Conservation (phyloP, 306 rosid species). For the Mimosa pudica region DNA sequence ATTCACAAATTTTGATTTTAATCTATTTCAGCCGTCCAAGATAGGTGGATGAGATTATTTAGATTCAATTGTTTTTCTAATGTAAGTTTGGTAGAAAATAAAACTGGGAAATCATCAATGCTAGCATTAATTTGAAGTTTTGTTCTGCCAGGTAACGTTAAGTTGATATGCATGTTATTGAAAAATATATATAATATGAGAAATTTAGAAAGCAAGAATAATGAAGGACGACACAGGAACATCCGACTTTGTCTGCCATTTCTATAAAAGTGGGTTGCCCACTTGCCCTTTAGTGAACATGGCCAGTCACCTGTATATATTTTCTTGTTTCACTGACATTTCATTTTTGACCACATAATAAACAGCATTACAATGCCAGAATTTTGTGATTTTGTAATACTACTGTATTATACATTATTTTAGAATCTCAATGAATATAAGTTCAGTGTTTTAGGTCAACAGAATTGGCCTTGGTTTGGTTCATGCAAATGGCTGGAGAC, state of each 20-base stretch:
- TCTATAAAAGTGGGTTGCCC: not conserved
- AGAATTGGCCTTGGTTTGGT: not conserved
- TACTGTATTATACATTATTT: not conserved
- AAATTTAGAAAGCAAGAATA: not conserved
- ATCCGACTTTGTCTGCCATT: conserved; percentile 17
- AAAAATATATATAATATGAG: not conserved
- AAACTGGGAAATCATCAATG: not conserved
- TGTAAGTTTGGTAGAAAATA: not conserved
- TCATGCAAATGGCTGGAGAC: not conserved
- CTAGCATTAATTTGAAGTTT: not conserved
- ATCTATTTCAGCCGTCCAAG: no score
- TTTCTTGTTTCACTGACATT: not conserved
- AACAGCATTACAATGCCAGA: not conserved
- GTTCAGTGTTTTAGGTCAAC: not conserved
- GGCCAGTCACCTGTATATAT: not conserved
- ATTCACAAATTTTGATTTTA: no score
- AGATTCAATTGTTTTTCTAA: not conserved
- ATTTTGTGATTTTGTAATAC: not conserved
- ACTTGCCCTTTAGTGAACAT: not conserved
- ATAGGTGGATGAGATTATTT: not conserved
- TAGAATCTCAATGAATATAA: not conserved
- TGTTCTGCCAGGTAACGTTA: not conserved
- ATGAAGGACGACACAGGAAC: conserved; percentile 2
- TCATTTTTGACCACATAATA: not conserved
- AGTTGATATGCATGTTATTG: not conserved